phyloP scores from a whole-genome alignment of 129 eudicot species.

The Flaveria ramosissima region DNA sequence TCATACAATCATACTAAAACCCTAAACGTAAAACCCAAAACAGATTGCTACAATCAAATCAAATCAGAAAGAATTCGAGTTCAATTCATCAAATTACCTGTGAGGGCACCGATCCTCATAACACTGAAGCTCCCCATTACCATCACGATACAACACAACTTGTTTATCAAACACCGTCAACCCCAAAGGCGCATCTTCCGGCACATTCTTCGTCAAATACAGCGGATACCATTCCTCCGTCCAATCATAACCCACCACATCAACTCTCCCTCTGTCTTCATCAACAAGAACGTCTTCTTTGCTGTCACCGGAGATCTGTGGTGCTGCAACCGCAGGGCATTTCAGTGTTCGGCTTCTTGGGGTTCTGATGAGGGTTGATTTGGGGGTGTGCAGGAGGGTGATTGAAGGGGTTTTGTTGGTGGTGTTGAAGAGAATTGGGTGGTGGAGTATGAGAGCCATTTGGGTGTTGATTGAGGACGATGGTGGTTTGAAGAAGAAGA shows the following conservation, averaged over 20 bases:
- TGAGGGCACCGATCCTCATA: conserved; percentile 93
- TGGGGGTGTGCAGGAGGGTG: conserved; percentile 15
- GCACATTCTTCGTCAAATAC: conserved; percentile 64
- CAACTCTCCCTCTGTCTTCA: conserved; percentile 40
- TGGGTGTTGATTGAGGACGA: background rate
- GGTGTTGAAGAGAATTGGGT: conserved; percentile 24
- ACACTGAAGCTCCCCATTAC: conserved; percentile 60
- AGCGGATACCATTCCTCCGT: conserved; percentile 93
- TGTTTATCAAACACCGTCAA: conserved; percentile 86
- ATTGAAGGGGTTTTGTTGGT: conserved; percentile 30
- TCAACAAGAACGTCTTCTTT: conserved; percentile 40
- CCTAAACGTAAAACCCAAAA: background rate
- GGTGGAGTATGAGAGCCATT: conserved; percentile 39
- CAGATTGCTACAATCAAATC: too few species aligned
- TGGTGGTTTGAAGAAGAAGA: conserved; percentile 2
- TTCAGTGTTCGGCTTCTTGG: conserved; percentile 4
- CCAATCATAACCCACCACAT: conserved; percentile 78
- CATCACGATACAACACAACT: conserved; percentile 76
- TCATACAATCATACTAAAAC: background rate
- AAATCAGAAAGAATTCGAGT: background rate
- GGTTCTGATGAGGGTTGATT: conserved; percentile 12
- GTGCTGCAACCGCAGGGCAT: conserved; percentile 29
- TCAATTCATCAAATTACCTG: conserved; percentile 43
- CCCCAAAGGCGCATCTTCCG: conserved; percentile 94
- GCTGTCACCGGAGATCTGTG: conserved; percentile 9